Evolutionary conservation across 176 grass and related monocot genomes (phyloP).

Genomic region (Triticum timopheevii): DNA sequence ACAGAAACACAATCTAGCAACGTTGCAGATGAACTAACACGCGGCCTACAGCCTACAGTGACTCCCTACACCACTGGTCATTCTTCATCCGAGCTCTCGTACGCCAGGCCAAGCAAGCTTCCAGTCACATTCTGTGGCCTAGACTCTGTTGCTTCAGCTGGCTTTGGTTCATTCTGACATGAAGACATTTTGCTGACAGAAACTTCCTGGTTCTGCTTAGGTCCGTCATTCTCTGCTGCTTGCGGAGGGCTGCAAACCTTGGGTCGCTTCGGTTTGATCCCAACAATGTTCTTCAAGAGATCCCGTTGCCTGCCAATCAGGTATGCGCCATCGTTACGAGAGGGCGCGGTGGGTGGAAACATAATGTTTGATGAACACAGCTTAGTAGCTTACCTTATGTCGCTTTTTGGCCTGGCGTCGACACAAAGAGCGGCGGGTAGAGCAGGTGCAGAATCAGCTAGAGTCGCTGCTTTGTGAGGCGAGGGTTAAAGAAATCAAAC

Average conservation of each 20-base stretch:
- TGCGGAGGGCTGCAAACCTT: conserved; percentile 27
- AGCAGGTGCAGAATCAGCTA: conserved; percentile 76
- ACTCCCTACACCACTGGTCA: conserved; percentile 14
- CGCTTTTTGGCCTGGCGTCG: conserved; percentile 84
- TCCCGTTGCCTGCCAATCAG: conserved; percentile 25
- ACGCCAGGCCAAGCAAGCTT: conserved; percentile 74
- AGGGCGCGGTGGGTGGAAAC: background rate
- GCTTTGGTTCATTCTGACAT: background rate
- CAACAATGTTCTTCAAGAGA: conserved; percentile 79
- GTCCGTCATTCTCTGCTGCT: conserved; percentile 9
- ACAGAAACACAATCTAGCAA: conserved; percentile 9
- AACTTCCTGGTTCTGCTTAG: conserved; percentile 25
- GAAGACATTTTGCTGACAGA: background rate
- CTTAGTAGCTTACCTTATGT: conserved; percentile 64
- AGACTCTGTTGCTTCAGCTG: conserved; percentile 1
- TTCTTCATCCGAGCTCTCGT: conserved; percentile 77
- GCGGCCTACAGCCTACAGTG: conserved; percentile 34
- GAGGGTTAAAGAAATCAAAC: conserved; percentile 48
- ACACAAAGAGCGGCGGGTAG: conserved; percentile 72
- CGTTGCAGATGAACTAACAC: conserved; percentile 15
- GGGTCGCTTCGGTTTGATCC: conserved; percentile 74
- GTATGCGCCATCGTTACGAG: background rate
- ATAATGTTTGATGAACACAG: background rate
- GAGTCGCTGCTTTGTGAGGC: conserved; percentile 68
- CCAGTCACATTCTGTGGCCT: conserved; percentile 27